phyloP scores from a whole-genome alignment of 2,329 filamentous ascomycete genomes.

The Penicillium occitanis region DNA sequence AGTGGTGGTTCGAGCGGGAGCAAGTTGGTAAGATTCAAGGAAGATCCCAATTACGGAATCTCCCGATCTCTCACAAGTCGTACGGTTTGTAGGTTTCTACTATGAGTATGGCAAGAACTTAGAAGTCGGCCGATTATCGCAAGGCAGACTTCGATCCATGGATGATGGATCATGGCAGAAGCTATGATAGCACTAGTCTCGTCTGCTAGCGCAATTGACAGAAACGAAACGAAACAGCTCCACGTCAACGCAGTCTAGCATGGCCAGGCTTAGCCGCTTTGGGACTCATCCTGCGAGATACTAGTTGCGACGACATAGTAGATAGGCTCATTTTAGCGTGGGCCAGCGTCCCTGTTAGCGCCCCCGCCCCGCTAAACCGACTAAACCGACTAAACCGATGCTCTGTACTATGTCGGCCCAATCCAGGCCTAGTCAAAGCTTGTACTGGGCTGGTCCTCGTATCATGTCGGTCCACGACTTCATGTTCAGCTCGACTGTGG shows the following conservation, averaged over 20 bases:
- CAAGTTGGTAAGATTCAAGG: background rate
- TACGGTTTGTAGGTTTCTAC: background rate
- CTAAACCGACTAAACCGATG: background rate
- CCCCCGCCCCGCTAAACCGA: background rate
- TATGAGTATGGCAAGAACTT: background rate
- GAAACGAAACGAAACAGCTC: background rate
- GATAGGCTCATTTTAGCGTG: constrained; percentile 15
- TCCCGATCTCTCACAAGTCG: background rate
- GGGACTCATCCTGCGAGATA: constrained; percentile 16
- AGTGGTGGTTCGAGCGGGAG: background rate
- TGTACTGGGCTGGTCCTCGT: too few relatives aligned
- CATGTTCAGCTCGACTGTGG: background rate
- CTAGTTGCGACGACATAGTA: too few relatives aligned
- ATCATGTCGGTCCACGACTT: background rate
- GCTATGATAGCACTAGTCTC: background rate
- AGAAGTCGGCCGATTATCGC: background rate
- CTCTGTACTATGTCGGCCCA: background rate
- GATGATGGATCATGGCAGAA: background rate
- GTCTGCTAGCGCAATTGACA: background rate
- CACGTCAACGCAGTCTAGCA: background rate
- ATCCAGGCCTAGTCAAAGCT: background rate
- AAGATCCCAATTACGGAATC: background rate
- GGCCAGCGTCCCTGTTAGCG: background rate
- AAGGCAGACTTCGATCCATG: constrained; percentile 1
- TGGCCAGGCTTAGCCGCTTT: constrained; percentile 5